Conservation (phyloP, 176 grass and related monocot genomes). For the Cocos nucifera region DNA sequence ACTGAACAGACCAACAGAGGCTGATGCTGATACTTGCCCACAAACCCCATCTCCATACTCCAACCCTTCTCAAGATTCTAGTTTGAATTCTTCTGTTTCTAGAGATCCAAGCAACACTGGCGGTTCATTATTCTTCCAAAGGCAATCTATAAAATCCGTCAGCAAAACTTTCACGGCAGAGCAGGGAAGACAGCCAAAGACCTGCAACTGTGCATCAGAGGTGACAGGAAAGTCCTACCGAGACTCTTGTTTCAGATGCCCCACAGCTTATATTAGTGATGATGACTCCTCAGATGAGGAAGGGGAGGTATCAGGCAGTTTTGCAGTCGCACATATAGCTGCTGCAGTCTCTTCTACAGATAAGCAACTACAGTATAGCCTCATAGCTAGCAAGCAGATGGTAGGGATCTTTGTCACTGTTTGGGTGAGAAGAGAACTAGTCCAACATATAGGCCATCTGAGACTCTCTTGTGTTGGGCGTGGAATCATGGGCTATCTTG, state of each 20-base stretch:
- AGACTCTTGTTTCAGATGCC: conserved; percentile 49
- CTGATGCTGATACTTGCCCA: neutral
- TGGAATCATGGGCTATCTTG: conserved; percentile 85
- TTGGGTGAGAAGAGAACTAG: conserved; percentile 61
- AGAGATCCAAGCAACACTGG: conserved; percentile 21
- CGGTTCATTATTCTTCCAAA: conserved; percentile 43
- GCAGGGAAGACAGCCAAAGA: conserved; percentile 40
- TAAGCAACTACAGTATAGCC: conserved; percentile 34
- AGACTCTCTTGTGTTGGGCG: conserved; percentile 68
- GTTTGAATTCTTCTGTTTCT: conserved; percentile 23
- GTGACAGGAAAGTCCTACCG: conserved; percentile 11
- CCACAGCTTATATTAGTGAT: conserved; percentile 43
- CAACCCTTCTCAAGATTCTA: conserved; percentile 8
- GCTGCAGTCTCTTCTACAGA: conserved; percentile 14
- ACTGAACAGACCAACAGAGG: conserved; percentile 43
- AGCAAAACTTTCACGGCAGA: conserved; percentile 40
- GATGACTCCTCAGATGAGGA: conserved; percentile 67
- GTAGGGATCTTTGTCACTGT: conserved; percentile 81
- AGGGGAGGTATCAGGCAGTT: conserved; percentile 26
- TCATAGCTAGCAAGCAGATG: conserved; percentile 84
- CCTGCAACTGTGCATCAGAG: conserved; percentile 55
- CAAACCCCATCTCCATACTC: conserved; percentile 6
- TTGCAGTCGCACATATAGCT: conserved; percentile 24
- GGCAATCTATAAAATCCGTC: conserved; percentile 33
- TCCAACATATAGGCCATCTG: conserved; percentile 61